These are phyloP conservation scores for Clonostachys chloroleuca DNA, from an alignment of 2,329 filamentous ascomycete genomes.

Conservation along the genomic window DNA sequence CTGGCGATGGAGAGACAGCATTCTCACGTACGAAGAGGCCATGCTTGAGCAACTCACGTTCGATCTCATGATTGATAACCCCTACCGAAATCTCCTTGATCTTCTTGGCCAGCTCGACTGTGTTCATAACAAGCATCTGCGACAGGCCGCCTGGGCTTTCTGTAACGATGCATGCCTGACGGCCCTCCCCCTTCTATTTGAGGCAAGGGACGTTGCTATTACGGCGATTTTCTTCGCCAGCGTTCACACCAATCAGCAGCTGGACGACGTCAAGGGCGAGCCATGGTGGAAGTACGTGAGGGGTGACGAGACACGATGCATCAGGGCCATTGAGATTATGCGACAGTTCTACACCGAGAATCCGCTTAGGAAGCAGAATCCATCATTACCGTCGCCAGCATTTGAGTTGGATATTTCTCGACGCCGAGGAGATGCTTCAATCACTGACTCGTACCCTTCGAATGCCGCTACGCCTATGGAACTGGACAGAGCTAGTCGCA, in stretches of 20 bases:
- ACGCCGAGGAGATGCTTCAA: constrained; percentile 36
- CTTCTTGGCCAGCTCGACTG: constrained; percentile 70
- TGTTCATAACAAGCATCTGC: constrained; percentile 74
- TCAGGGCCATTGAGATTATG: constrained; percentile 72
- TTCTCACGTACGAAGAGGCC: constrained; percentile 86
- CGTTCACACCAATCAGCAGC: constrained; percentile 66
- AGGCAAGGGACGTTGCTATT: constrained; percentile 76
- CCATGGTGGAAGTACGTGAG: constrained; percentile 85
- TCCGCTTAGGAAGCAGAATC: constrained; percentile 53
- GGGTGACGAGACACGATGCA: constrained; percentile 66
- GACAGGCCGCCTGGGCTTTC: constrained; percentile 90
- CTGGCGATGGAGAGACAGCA: constrained; percentile 95
- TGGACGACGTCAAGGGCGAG: constrained; percentile 71
- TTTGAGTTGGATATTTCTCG: constrained; percentile 54
- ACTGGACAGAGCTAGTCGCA: constrained; percentile 42
- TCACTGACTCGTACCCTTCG: constrained; percentile 40
- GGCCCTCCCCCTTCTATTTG: constrained; percentile 75
- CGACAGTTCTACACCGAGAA: constrained; percentile 64
- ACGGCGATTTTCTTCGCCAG: constrained; percentile 84
- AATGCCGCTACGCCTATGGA: constrained; percentile 43
- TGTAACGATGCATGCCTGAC: constrained; percentile 88
- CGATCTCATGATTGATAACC: constrained; percentile 85
- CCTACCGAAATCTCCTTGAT: constrained; percentile 80
- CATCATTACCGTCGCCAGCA: constrained; percentile 46
- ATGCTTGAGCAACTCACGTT: constrained; percentile 92